These are phyloP conservation scores for Saksenaea vasiformis DNA, from an alignment of 371 early-diverging fungal genomes.

Conservation along the genomic window DNA sequence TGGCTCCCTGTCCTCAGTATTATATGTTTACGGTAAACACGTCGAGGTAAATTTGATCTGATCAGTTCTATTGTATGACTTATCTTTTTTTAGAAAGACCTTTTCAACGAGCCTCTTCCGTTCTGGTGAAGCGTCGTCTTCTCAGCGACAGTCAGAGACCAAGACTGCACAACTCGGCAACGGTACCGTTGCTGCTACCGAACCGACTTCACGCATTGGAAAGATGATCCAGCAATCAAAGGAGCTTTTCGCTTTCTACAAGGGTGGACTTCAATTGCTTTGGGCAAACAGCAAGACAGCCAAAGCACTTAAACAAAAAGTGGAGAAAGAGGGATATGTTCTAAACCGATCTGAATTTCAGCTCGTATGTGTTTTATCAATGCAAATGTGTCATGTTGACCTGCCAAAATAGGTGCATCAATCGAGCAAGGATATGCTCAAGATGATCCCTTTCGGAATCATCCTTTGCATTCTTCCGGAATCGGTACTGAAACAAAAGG, in stretches of 20 bases:
- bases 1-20: neutral
- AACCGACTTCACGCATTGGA: constrained; percentile 25
- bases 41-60: neutral
- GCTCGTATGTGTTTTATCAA: constrained; percentile 15
- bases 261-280: constrained; percentile 59
- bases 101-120: neutral
- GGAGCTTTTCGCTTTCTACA: constrained; percentile 51
- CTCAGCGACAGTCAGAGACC: neutral
- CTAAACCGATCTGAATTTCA: constrained; percentile 47
- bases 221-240: constrained; percentile 43
- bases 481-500: constrained; percentile 36
- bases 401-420: constrained; percentile 37
- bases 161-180: neutral
- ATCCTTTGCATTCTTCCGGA: constrained; percentile 60
- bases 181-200: neutral
- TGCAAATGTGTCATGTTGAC: neutral
- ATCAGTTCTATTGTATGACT: neutral
- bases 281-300: constrained; percentile 58
- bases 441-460: constrained; percentile 63
- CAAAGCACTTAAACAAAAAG: constrained; percentile 31
- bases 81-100: neutral
- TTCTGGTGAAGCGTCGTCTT: neutral
- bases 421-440: constrained; percentile 55
- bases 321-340: constrained; percentile 40
- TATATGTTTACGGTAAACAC: neutral